Base-by-base conservation (phyloP, 768 basidiomycete species). In the Nevesoporus exiguus region DNA sequence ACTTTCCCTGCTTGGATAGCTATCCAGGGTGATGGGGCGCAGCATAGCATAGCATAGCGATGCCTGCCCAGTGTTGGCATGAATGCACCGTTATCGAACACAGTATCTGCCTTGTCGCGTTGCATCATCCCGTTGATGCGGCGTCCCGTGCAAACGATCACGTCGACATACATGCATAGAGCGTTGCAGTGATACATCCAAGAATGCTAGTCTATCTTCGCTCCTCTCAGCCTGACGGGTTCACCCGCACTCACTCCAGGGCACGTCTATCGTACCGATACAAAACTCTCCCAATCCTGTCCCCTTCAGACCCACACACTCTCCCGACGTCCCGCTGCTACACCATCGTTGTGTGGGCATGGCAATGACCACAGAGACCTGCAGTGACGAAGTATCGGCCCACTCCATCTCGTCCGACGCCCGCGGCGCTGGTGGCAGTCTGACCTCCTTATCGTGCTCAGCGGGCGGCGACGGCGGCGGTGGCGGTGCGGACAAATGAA, bases 331-430 rank as follows among this genome's bases (percentile, higher is more conserved):
- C 10, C 22, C 37, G 4, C 46, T 11, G 10, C 33, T 1, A 24
- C 43, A 5, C 15, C 27, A 25, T 29, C 36, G 33, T 50, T 59
- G 62, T 7, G 58, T 65, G 14, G 80, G 76, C 75, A 80, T 76
- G 8, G 71, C 61, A 43, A 80, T 69, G 14, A 73, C 58, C 17
- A 79, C 72, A 4, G 74, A 71, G 14, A 80, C 66, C 47, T 73
- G 73, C 31, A 78, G 13, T 14, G 52, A 65, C 41, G 59, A 40
- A 7, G 49, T 52, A 31, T 65, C 58, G 2, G 27, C 49, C 60
- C 54, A 53, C 3, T 17, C 37, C 1, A 45, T n/a, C 24, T 44
- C 59, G 27, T 43, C 40, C 27, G 24, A 40, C 9, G 24, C 0
- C 15, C 5, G 8, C 19, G 51, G 25, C 17, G n/a, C n/a, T n/a